Base-by-base conservation (phyloP, 306 rosid species). In the Prunus kanzakura region DNA sequence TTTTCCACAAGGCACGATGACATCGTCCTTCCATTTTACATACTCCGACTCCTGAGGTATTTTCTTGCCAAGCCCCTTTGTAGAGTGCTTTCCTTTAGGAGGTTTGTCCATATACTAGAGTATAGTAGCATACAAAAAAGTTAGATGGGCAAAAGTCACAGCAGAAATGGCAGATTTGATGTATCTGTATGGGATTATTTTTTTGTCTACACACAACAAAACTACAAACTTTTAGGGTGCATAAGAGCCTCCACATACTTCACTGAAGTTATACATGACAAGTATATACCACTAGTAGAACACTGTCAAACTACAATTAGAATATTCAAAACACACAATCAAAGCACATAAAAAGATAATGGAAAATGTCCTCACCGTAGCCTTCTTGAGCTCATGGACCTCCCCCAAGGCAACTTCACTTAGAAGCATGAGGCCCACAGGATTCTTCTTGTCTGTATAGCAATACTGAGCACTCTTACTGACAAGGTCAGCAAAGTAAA, bases 401-500 rank as follows among this genome's bases (percentile, higher is more conserved):
- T 90, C 92, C 61, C 97, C 99, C 64, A 95, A 82, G 49, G 99
- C 99, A 64, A 92, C 99, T 80, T 95, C 97, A 80, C 99, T 92
- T 67, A 95, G 77, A 86, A 95, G 84, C 91, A 95, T 84, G 78
- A 90, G 88, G 74, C 99, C 99, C 56, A 95, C 87, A 10, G 97
- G 96, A 82, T 78, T 92, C 76, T 85, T 90, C 93, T 84, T 90
- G 55, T 95, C 97, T n/a, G 99, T 90, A 83, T 12, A 92, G 96
- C 99, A 95, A 84, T 95, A 95, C 84, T 95, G 99, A 77, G 97
- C 97, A 82, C 99, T 95, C 88, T 95, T 95, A 78, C 97, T 95
- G 77, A 92, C 93, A 79, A 95, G 77, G 79, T 95, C 96, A 76
- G 97, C 98, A 74, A 95, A 95, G 88, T 95, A 92, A 76, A 95